Evolutionary conservation across 2,329 filamentous ascomycete species (phyloP).

Genomic region (Stachybotrys echinatus): DNA sequence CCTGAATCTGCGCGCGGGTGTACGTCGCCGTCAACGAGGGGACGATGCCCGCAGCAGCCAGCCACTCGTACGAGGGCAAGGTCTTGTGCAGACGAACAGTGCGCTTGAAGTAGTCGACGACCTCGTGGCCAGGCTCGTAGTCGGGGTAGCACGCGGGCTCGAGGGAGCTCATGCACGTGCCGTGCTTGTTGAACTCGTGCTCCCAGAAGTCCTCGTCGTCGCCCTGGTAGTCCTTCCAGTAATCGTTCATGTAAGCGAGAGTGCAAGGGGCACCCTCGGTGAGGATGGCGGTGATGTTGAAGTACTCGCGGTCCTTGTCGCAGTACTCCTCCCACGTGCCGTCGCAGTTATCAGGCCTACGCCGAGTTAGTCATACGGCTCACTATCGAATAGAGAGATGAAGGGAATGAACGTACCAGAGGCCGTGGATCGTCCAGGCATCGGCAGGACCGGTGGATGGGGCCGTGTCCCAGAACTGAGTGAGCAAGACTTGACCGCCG

Average conservation of each 20-base stretch:
- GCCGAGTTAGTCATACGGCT: neutral
- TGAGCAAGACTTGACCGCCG: constrained; percentile 65
- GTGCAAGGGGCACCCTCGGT: constrained; percentile 45
- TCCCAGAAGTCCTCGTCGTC: constrained; percentile 64
- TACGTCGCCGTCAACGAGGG: constrained; percentile 54
- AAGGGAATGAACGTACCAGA: constrained; percentile 31
- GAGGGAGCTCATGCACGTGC: constrained; percentile 67
- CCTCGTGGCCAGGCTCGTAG: constrained; percentile 59
- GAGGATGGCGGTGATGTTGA: constrained; percentile 61
- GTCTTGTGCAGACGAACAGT: constrained; percentile 61
- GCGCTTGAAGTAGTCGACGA: constrained; percentile 63
- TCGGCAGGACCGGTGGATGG: constrained; percentile 60
- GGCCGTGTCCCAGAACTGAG: constrained; percentile 72
- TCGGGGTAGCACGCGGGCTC: constrained; percentile 60
- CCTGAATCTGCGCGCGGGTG: constrained; percentile 51
- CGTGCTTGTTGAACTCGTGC: constrained; percentile 73
- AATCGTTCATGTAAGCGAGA: constrained; percentile 61
- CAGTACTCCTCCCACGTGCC: constrained; percentile 66
- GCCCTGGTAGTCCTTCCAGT: constrained; percentile 67
- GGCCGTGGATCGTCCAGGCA: constrained; percentile 71
- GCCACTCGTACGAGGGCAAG: constrained; percentile 58
- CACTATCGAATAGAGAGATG: neutral
- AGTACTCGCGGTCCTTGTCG: constrained; percentile 55
- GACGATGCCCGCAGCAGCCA: constrained; percentile 55
- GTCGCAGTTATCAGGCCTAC: constrained; percentile 59